Base-by-base conservation (phyloP, 176 grass and related monocot genomes). In the Pontederia paniculata region DNA sequence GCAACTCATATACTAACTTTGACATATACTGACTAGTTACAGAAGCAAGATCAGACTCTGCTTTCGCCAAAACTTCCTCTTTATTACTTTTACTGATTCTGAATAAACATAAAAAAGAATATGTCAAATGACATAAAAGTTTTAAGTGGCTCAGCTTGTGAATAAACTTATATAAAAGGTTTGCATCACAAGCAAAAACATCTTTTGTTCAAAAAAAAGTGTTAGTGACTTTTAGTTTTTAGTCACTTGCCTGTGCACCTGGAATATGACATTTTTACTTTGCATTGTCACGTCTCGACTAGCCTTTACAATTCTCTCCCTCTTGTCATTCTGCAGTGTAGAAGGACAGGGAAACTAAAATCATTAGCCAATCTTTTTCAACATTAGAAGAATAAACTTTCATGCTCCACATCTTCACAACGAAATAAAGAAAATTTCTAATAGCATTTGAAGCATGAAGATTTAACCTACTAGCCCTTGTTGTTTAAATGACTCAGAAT, bases 281-380 rank as follows among this genome's bases (percentile, higher is more conserved):
- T 97, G 89, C 77, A 97, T 97, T 53, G 91, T 97, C 47, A 97
- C 72, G 74, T 97, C 91, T 51, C 91, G 91, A 85, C 91, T 97
- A 46, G 83, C 80, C 63, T 97, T 97, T 15, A 97, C 86, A 74
- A 97, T 63, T 70, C 83, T 89, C 62, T 97, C 91, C 69, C 91
- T 74, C 68, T 97, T 97, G n/a, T 97, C 91, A 77, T 90, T 97
- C 91, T 97, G 68, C 64, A 89, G 46, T 23, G 20, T 7, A 62
- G 16, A 17, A 4, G 46, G 7, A 23, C 15, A 42, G 53, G 20
- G 5, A 42, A 57, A 57, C 6, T 23, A 12, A 48, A 10, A 12
- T 28, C 1, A 25, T 12, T 23, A 5, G 13, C 11, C 3, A 20
- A 13, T 57, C 14, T 10, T 47, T 2, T 18, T 47, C 5, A 9